These are phyloP conservation scores for Hydrangea macrophylla DNA, from an alignment of 148 eudicot genomes.

Conservation along the genomic window DNA sequence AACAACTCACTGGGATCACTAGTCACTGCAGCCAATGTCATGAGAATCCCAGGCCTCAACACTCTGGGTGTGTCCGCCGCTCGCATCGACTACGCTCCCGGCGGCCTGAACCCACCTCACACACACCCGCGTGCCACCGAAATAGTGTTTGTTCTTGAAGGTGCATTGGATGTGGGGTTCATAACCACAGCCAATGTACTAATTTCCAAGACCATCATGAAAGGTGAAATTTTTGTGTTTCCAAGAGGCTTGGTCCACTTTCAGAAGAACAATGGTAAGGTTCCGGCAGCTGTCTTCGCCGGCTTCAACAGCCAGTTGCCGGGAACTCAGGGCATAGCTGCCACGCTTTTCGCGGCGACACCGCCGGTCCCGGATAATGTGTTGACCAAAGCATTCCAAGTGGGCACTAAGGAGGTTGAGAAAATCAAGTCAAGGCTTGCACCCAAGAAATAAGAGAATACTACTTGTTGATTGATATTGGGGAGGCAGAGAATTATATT, in stretches of 20 bases:
- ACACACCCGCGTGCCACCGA: conserved; percentile 48
- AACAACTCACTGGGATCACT: conserved; percentile 27
- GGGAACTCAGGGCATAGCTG: conserved; percentile 36
- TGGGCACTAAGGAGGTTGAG: conserved; percentile 31
- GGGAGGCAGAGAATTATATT: too few species aligned
- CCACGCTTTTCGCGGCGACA: conserved; percentile 23
- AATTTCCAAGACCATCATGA: conserved; percentile 23
- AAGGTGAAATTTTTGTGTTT: conserved; percentile 16
- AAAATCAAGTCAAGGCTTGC: conserved; percentile 28
- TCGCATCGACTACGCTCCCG: conserved; percentile 39
- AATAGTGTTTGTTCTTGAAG: conserved; percentile 29
- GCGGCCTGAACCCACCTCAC: conserved; percentile 43
- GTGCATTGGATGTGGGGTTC: conserved; percentile 31
- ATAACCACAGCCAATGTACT: conserved; percentile 35
- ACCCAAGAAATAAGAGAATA: conserved; percentile 24
- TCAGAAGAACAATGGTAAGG: conserved; percentile 23
- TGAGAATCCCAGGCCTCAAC: conserved; percentile 40
- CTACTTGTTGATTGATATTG: too few species aligned
- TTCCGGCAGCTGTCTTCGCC: conserved; percentile 14
- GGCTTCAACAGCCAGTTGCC: conserved; percentile 31
- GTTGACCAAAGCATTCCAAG: conserved; percentile 28
- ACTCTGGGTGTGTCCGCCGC: conserved; percentile 37
- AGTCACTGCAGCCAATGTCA: conserved; percentile 41
- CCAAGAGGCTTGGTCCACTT: conserved; percentile 27
- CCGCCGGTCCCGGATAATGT: conserved; percentile 38